Base-by-base conservation (phyloP, 495 filamentous ascomycete genomes). In the Trichodelitschia bisporula region DNA sequence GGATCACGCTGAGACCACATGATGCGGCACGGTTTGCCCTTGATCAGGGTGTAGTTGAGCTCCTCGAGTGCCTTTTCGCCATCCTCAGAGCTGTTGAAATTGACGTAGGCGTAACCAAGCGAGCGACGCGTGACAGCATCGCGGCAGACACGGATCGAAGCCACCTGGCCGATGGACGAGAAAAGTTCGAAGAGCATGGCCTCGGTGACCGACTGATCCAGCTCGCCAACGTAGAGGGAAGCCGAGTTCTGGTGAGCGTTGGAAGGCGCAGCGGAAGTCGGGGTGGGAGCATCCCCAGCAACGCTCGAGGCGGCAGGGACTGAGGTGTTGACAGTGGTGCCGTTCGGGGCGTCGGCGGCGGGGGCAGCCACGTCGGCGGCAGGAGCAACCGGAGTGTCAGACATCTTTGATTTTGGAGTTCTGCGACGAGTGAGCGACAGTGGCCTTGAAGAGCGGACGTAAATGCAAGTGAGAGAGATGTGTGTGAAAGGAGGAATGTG, bases 1-100 rank as follows among this genome's bases (percentile, higher is more conserved):
- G 86, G 86, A 57, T 99, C 86, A 56, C 86, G 86, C 65, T 99
- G 86, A 36, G 89, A 95, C 86, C 86, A 99, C 86, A 99, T 99
- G 65, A 99, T 99, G 54, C 86, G 86, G 72, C 89, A 95, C 19
- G 86, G 84, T 51, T 78, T 80, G 44, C 79, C 79, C 69, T 95
- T 95, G 64, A 99, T 95, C 40, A 91, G 61, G 36, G 89, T 99
- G 62, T 99, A 99, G 69, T 99, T 99, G 37, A 99, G 69, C 57
- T 99, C 86, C 58, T 99, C 86, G 29, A 99, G 70, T 37, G 86
- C 86, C 53, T 84, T 84, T 64, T 99, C 86, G 44, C 86, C 86
- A 50, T 99, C 89, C 36, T 66, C 55, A 20, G 82, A 82, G 56
- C 77, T 89, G 61, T 95, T 99, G 69, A 95, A 99, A 65, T 99